These are phyloP conservation scores for Phytophthora hibernalis DNA, from an alignment of 352 stramenopile genomes.

Conservation along the genomic window DNA sequence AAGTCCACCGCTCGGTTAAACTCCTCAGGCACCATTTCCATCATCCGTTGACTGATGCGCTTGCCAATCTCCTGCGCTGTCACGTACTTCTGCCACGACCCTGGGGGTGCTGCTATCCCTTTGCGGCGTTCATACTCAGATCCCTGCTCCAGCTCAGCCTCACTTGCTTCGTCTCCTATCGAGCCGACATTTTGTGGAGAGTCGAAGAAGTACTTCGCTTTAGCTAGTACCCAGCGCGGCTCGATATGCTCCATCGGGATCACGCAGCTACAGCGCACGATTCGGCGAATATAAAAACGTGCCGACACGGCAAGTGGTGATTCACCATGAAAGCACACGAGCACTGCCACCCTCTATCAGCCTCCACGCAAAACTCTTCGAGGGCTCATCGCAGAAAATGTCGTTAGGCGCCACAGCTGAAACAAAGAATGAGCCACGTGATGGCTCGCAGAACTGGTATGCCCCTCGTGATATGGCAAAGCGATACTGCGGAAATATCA, in stretches of 20 bases:
- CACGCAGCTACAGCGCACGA: conserved; percentile 40
- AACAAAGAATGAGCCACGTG: conserved; percentile 39
- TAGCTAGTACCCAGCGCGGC: conserved; percentile 37
- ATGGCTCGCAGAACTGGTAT: conserved; percentile 47
- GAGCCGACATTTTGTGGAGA: conserved; percentile 1
- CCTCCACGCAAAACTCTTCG: conserved; percentile 47
- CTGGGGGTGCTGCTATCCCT: conserved; percentile 25
- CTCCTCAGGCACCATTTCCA: conserved; percentile 38
- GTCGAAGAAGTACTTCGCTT: conserved; percentile 35
- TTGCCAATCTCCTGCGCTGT: conserved; percentile 41
- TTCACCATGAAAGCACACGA: conserved; percentile 51
- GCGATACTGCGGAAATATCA: conserved; percentile 43
- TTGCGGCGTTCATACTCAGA: conserved; percentile 9
- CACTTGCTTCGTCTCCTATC: neutral
- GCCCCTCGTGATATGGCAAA: conserved; percentile 33
- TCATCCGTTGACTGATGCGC: conserved; percentile 39
- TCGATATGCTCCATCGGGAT: conserved; percentile 39
- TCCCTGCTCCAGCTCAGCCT: neutral
- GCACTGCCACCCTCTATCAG: conserved; percentile 42
- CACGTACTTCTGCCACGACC: conserved; percentile 44
- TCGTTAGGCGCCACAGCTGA: conserved; percentile 38
- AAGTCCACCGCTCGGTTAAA: conserved; percentile 39
- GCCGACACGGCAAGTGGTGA: conserved; percentile 40
- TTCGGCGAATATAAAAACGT: conserved; percentile 45
- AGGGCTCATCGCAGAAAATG: conserved; percentile 39